Conservation (phyloP, 78 protist species). For the Bigelowiella natans region DNA sequence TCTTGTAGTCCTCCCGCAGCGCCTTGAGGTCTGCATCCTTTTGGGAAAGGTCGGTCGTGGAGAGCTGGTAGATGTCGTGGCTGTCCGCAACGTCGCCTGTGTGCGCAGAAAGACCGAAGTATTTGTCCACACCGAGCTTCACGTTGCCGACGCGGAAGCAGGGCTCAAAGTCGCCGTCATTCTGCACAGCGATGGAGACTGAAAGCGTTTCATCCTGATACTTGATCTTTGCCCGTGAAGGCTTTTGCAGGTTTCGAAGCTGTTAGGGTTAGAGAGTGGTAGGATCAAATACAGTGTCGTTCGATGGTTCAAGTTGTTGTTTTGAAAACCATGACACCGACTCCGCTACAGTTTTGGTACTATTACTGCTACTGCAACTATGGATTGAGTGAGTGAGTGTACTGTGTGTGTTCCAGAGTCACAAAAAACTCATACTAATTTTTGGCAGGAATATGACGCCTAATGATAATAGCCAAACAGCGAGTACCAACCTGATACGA, state of each 20-base stretch:
- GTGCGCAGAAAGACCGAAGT: not conserved
- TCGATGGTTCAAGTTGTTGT: too few relatives aligned
- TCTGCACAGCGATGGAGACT: not conserved
- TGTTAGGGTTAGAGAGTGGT: too few relatives aligned
- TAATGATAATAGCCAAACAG: not conserved
- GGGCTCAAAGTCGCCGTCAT: not conserved
- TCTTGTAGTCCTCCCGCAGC: too few relatives aligned
- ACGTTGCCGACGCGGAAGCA: not conserved
- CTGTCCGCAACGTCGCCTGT: conserved; percentile 7
- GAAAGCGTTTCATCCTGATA: not conserved
- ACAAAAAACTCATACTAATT: too few relatives aligned
- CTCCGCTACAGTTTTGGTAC: too few relatives aligned
- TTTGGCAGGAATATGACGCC: too few relatives aligned
- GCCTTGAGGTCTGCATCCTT: too few relatives aligned
- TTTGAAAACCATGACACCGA: too few relatives aligned
- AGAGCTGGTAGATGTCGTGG: not conserved
- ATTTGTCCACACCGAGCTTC: not conserved
- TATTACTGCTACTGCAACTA: too few relatives aligned
- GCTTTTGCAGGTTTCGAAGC: not conserved
- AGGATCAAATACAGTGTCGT: too few relatives aligned
- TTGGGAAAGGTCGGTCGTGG: not conserved
- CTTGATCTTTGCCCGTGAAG: not conserved
- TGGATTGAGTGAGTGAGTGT: too few relatives aligned
- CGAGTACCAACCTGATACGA: not conserved
- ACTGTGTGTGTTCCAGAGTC: too few relatives aligned